Conservation (phyloP, 192 early-diverging fungal genomes). For the Coemansia sp. region DNA sequence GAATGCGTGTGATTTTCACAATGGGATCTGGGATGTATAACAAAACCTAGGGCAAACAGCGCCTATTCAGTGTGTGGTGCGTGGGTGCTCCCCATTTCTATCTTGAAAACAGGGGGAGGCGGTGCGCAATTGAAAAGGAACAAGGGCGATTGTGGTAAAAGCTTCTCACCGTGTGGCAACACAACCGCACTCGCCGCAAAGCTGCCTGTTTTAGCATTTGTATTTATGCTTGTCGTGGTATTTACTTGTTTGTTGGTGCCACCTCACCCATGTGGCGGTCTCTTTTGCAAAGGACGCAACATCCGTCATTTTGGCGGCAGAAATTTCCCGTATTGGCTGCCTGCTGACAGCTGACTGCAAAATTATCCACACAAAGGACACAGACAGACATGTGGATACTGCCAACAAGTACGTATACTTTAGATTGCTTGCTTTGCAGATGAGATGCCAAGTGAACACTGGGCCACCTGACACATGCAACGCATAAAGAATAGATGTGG, state of each 20-base stretch:
- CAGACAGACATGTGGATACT: constrained; percentile 2
- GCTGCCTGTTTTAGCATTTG: background rate
- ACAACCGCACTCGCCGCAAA: background rate
- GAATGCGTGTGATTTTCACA: constrained; percentile 1
- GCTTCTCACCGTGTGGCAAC: constrained; percentile 6
- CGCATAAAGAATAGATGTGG: constrained; percentile 2
- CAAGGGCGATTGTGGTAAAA: constrained; percentile 1
- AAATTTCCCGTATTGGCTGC: background rate
- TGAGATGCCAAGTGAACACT: constrained; percentile 4
- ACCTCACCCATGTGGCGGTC: background rate
- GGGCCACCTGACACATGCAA: background rate
- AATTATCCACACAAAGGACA: background rate
- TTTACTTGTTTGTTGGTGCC: constrained; percentile 1
- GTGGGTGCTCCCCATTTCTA: constrained; percentile 4
- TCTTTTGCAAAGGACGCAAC: background rate
- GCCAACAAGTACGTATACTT: background rate
- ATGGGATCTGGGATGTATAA: background rate
- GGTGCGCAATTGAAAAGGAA: constrained; percentile 10
- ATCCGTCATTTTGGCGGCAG: background rate
- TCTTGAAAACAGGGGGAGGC: constrained; percentile 4
- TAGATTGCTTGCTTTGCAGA: constrained; percentile 1
- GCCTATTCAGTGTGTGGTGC: background rate
- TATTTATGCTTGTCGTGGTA: background rate
- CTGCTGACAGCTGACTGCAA: background rate
- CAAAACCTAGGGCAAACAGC: background rate